phyloP scores from a whole-genome alignment of 2,329 filamentous ascomycete species.

The Pseudopyricularia cyperi region DNA sequence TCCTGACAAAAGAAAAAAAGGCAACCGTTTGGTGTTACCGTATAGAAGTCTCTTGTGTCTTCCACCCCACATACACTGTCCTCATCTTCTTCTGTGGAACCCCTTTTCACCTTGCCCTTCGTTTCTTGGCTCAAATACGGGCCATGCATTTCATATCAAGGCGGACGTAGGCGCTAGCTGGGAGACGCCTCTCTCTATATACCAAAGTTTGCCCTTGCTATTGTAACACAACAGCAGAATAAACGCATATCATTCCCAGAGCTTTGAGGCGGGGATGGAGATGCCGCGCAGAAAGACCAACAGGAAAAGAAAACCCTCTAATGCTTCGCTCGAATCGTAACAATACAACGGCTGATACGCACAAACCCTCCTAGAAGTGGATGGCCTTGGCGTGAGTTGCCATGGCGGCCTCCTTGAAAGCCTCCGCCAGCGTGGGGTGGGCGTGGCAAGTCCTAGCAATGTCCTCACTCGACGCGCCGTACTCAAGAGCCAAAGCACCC shows the following conservation, averaged over 20 bases:
- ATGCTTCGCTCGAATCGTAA: constrained; percentile 2
- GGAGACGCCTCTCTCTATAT: neutral
- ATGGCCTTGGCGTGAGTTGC: constrained; percentile 91
- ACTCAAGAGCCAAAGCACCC: constrained; percentile 87
- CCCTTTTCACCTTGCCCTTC: neutral
- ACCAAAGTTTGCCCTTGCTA: neutral
- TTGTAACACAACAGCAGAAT: neutral
- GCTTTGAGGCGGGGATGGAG: neutral
- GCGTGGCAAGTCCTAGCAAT: constrained; percentile 92
- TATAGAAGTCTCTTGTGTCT: neutral
- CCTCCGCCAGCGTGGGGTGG: constrained; percentile 89
- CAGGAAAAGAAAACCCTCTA: neutral
- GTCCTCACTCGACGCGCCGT: constrained; percentile 90
- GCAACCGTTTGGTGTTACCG: neutral
- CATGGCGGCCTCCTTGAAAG: constrained; percentile 99
- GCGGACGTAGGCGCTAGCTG: neutral
- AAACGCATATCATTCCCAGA: neutral
- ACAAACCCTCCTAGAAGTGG: constrained; percentile 59
- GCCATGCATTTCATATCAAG: neutral
- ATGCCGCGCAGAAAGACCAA: neutral
- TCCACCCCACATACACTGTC: neutral
- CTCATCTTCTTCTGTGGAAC: neutral
- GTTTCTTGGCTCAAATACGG: neutral
- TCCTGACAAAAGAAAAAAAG: neutral
- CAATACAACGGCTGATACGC: neutral